phyloP scores from a whole-genome alignment of 805 yeast genomes.

The Teunomyces panamensis region DNA sequence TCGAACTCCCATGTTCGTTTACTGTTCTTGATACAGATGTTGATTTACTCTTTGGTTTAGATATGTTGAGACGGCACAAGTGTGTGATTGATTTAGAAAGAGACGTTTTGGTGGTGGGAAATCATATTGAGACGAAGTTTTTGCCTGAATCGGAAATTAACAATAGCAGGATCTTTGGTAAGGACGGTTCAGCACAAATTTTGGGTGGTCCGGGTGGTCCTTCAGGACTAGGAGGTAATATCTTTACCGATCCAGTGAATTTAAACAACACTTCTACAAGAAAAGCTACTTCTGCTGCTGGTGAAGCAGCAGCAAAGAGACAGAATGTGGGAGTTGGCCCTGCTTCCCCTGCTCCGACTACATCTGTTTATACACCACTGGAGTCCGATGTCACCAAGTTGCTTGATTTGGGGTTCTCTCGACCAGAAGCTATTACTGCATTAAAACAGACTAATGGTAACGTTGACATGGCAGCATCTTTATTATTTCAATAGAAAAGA shows the following conservation, averaged over 20 bases:
- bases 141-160: constrained; percentile 71
- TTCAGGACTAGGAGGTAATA: constrained; percentile 35
- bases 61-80: constrained; percentile 84
- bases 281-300: neutral
- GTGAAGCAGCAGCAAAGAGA: constrained; percentile 2
- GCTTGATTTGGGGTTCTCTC: constrained; percentile 67
- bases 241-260: constrained; percentile 16
- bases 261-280: constrained; percentile 12
- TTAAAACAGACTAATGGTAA: constrained; percentile 68
- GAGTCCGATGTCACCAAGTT: constrained; percentile 35
- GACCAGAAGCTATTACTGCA: constrained; percentile 62
- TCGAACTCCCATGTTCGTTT: constrained; percentile 41
- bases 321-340: neutral
- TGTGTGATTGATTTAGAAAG: constrained; percentile 72
- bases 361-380: constrained; percentile 9
- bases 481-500: constrained; percentile 48
- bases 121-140: constrained; percentile 70
- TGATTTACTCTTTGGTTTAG: constrained; percentile 83
- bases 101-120: constrained; percentile 62
- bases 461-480: constrained; percentile 81
- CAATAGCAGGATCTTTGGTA: constrained; percentile 14
- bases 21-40: constrained; percentile 58
- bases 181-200: constrained; percentile 11
- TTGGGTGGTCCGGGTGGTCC: constrained; percentile 1
- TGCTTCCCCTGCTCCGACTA: neutral